A percentile compares a stretch with the other conserved stretches of the same genome.
Evolutionary conservation across 1,139 yeast genomes (phyloP).

Genomic region (Blastobotrys elegans): DNA sequence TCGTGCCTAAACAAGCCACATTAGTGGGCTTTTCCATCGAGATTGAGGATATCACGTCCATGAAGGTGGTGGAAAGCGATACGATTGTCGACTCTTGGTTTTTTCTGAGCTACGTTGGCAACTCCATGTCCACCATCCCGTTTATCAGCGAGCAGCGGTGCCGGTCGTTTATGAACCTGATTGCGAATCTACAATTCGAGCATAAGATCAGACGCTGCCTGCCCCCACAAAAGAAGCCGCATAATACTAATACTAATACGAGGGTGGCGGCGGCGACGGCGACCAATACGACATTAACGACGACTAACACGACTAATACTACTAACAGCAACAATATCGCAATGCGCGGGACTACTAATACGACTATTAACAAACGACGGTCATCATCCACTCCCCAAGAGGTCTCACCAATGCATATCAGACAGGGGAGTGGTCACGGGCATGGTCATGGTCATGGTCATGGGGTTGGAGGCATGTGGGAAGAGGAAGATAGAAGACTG

Average conservation of each 20-base stretch:
- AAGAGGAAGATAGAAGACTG: slow-evolving; percentile 25
- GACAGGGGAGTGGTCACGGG: slow-evolving; percentile 8
- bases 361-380: not conserved
- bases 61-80: slow-evolving; percentile 28
- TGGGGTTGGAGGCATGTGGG: slow-evolving; percentile 18
- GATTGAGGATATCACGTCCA: slow-evolving; percentile 26
- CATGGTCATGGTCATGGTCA: not conserved
- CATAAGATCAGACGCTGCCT: slow-evolving; percentile 30
- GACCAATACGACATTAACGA: not conserved
- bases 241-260: not conserved
- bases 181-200: slow-evolving; percentile 32
- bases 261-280: not conserved
- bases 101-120: slow-evolving; percentile 24
- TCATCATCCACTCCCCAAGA: not conserved
- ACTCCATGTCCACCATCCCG: slow-evolving; percentile 27
- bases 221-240: slow-evolving; percentile 23
- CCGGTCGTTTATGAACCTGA: slow-evolving; percentile 27
- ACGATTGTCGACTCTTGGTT: slow-evolving; percentile 21
- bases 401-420: not conserved
- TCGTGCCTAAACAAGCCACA: slow-evolving; percentile 22
- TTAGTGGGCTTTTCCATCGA: slow-evolving; percentile 25
- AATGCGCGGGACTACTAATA: not conserved
- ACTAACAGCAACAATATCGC: not conserved
- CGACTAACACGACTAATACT: not conserved
- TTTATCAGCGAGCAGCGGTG: slow-evolving; percentile 27